Evolutionary conservation across 352 stramenopile genomes (phyloP).

Genomic region (Globisporangium ultimum): DNA sequence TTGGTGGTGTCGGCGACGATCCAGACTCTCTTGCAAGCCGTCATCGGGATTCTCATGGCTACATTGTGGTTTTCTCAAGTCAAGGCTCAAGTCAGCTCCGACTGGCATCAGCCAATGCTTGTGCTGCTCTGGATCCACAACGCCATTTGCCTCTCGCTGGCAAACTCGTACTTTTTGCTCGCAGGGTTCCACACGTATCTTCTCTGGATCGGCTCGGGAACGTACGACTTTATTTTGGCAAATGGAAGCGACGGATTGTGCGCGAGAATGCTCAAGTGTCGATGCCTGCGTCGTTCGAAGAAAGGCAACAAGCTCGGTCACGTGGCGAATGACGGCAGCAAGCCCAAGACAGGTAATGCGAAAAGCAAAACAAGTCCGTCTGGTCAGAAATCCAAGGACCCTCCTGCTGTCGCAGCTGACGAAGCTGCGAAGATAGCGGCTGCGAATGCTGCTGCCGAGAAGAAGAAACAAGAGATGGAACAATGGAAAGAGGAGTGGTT

Average conservation of each 20-base stretch:
- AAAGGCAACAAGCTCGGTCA: constrained; percentile 30
- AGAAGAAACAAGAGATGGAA: constrained; percentile 26
- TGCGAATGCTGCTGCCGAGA: constrained; percentile 16
- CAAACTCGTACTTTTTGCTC: constrained; percentile 68
- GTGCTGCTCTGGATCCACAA: constrained; percentile 80
- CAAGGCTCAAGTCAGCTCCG: constrained; percentile 27
- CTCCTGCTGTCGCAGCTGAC: neutral
- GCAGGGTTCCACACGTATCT: constrained; percentile 80
- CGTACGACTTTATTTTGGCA: constrained; percentile 83
- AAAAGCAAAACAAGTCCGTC: constrained; percentile 19
- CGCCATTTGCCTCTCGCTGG: constrained; percentile 44
- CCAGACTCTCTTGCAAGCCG: constrained; percentile 56
- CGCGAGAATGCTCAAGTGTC: constrained; percentile 73
- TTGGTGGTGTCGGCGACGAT: constrained; percentile 60
- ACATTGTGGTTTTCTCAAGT: constrained; percentile 67
- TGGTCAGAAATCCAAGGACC: constrained; percentile 10
- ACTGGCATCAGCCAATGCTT: constrained; percentile 43
- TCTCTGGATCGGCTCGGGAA: constrained; percentile 61
- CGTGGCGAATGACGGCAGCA: constrained; percentile 25
- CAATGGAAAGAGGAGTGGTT: constrained; percentile 43
- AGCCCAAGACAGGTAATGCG: constrained; percentile 15
- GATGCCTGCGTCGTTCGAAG: constrained; percentile 44
- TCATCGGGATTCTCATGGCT: constrained; percentile 73
- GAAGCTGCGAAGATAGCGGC: constrained; percentile 5
- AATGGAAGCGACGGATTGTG: constrained; percentile 75